Evolutionary conservation across 2,329 filamentous ascomycete species (phyloP).

Genomic region (Ophiostoma angusticollis): DNA sequence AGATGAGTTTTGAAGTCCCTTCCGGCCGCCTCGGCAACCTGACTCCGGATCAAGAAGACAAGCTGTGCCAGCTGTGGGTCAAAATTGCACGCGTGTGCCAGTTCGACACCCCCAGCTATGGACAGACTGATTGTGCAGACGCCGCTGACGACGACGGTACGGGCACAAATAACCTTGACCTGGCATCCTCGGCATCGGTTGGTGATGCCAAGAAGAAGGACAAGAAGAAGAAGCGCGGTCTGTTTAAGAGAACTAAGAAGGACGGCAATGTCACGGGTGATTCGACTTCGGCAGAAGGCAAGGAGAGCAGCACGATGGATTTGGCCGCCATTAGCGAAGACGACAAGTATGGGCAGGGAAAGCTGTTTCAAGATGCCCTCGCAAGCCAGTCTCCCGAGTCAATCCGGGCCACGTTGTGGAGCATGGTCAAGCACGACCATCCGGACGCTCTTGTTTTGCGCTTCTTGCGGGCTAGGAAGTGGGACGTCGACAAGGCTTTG

Average conservation of each 20-base stretch:
- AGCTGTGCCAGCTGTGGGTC: conserved; percentile 78
- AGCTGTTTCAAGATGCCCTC: conserved; percentile 72
- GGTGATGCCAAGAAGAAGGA: conserved; percentile 35
- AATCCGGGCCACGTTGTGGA: conserved; percentile 74
- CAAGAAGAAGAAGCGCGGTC: conserved; percentile 59
- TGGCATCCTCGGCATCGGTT: conserved; percentile 15
- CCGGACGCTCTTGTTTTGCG: conserved; percentile 74
- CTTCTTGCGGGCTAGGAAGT: conserved; percentile 82
- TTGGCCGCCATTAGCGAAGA: conserved; percentile 37
- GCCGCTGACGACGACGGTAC: conserved; percentile 20
- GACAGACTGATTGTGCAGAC: conserved; percentile 15
- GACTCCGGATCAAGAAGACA: conserved; percentile 78
- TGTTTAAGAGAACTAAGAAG: conserved; percentile 54
- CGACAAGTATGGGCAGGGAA: conserved; percentile 87
- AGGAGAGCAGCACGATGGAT: neutral
- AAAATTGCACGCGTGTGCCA: conserved; percentile 65
- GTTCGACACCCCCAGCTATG: conserved; percentile 29
- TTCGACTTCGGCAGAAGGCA: neutral
- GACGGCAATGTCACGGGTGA: conserved; percentile 29
- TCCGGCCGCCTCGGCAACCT: conserved; percentile 75
- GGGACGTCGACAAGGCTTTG: conserved; percentile 86
- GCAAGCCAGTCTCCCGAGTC: conserved; percentile 64
- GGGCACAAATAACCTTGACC: conserved; percentile 14
- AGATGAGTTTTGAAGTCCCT: conserved; percentile 25
- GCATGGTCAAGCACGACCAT: conserved; percentile 89